These are phyloP conservation scores for Tolypocladium album DNA, from an alignment of 2,329 filamentous ascomycete genomes.

Conservation along the genomic window DNA sequence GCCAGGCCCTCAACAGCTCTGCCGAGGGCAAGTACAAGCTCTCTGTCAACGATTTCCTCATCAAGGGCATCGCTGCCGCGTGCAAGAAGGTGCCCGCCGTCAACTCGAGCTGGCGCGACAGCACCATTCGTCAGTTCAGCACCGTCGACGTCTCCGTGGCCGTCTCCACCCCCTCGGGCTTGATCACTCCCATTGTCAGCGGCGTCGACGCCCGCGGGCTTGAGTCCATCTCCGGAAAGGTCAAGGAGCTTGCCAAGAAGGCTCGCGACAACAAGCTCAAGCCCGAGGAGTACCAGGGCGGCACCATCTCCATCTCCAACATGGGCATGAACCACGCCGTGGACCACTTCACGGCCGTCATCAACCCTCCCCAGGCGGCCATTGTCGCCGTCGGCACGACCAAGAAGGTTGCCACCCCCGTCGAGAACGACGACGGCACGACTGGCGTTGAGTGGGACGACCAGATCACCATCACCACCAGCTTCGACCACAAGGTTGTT, in stretches of 20 bases:
- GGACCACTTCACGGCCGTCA: conserved; percentile 94
- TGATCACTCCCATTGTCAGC: conserved; percentile 96
- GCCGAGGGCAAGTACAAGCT: conserved; percentile 95
- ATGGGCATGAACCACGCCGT: conserved; percentile 99
- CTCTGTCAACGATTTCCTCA: conserved; percentile 98
- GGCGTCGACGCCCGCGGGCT: conserved; percentile 80
- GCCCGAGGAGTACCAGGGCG: conserved; percentile 98
- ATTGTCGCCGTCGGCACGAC: conserved; percentile 93
- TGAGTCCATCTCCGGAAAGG: conserved; percentile 72
- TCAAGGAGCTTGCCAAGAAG: conserved; percentile 96
- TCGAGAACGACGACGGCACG: conserved; percentile 73
- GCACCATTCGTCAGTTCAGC: conserved; percentile 86
- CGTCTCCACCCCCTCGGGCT: conserved; percentile 81
- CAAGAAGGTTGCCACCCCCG: conserved; percentile 86
- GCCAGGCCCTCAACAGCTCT: conserved; percentile 80
- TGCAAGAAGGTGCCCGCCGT: conserved; percentile 89
- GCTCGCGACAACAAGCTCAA: conserved; percentile 96
- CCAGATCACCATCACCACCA: conserved; percentile 87
- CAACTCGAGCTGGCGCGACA: conserved; percentile 91
- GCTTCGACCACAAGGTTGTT: conserved; percentile 98
- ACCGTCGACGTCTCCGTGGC: conserved; percentile 92
- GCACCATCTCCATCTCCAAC: conserved; percentile 98
- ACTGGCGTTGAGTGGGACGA: conserved; percentile 80
- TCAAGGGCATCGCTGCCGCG: conserved; percentile 87
- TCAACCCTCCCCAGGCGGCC: conserved; percentile 95